These are phyloP conservation scores for Rhizopogon rudus DNA, from an alignment of 768 basidiomycete genomes.

Conservation along the genomic window DNA sequence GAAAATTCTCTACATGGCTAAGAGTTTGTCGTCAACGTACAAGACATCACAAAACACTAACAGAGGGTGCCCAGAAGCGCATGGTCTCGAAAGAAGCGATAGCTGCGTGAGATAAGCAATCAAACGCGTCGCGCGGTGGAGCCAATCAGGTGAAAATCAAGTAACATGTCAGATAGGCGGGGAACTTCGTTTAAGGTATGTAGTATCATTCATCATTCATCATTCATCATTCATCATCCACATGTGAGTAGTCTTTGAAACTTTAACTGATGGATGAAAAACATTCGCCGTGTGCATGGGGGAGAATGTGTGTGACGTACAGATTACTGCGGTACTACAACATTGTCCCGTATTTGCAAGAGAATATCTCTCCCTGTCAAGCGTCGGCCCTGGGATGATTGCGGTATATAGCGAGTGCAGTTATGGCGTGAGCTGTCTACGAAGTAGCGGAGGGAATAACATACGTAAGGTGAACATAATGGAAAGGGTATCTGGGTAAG, in stretches of 20 bases:
- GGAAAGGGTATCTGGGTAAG: conserved; percentile 9
- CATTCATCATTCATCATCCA: neutral
- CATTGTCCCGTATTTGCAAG: neutral
- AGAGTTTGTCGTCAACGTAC: neutral
- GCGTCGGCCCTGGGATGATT: neutral
- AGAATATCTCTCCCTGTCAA: neutral
- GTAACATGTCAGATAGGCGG: neutral
- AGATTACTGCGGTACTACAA: neutral
- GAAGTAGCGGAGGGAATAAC: neutral
- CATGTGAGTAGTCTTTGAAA: neutral
- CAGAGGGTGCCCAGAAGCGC: neutral
- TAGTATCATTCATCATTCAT: neutral
- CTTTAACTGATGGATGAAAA: neutral
- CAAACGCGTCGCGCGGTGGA: neutral
- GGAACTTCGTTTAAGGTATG: neutral
- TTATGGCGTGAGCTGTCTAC: neutral
- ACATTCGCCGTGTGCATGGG: neutral
- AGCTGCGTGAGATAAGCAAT: neutral
- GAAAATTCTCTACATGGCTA: neutral
- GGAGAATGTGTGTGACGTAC: neutral
- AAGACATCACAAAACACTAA: neutral
- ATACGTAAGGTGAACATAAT: conserved; percentile 23
- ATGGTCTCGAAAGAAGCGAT: neutral
- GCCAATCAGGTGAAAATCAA: neutral
- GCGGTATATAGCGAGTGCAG: neutral